Evolutionary conservation across 1,284 basidiomycete genomes (phyloP).

Genomic region (Marasmius sp.): DNA sequence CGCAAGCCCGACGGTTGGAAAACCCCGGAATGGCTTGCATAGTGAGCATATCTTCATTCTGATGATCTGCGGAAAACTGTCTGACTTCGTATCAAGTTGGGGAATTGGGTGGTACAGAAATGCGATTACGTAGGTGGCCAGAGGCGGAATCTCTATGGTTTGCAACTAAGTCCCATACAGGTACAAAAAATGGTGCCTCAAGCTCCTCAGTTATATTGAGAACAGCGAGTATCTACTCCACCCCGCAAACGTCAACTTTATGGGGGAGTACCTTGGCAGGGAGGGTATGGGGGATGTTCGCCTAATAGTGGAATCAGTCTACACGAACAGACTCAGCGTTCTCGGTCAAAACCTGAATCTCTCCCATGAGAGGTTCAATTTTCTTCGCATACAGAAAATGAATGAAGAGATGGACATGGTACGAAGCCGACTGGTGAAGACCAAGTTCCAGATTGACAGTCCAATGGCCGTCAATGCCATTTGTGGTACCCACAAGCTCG

Average conservation of each 20-base stretch:
- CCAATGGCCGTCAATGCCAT: background rate
- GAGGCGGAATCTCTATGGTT: background rate
- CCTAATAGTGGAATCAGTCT: background rate
- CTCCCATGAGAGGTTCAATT: background rate
- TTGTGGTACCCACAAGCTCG: background rate
- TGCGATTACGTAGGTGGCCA: background rate
- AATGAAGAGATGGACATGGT: background rate
- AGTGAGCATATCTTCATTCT: conserved; percentile 18
- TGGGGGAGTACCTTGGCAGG: background rate
- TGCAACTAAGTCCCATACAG: background rate
- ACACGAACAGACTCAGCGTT: background rate
- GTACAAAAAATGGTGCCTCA: background rate
- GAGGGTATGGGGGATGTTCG: background rate
- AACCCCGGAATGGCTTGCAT: conserved; percentile 25
- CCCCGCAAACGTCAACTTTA: background rate
- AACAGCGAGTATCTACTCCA: background rate
- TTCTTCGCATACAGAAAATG: background rate
- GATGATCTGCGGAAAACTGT: background rate
- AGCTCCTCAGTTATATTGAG: background rate
- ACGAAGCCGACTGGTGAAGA: background rate
- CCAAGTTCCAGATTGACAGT: background rate
- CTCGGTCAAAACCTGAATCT: background rate
- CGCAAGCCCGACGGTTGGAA: conserved; percentile 15
- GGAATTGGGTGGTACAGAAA: conserved; percentile 1
- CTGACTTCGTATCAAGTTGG: background rate